These are phyloP conservation scores for Ophiostoma sp. DNA, from an alignment of 2,329 filamentous ascomycete genomes.

Conservation along the genomic window DNA sequence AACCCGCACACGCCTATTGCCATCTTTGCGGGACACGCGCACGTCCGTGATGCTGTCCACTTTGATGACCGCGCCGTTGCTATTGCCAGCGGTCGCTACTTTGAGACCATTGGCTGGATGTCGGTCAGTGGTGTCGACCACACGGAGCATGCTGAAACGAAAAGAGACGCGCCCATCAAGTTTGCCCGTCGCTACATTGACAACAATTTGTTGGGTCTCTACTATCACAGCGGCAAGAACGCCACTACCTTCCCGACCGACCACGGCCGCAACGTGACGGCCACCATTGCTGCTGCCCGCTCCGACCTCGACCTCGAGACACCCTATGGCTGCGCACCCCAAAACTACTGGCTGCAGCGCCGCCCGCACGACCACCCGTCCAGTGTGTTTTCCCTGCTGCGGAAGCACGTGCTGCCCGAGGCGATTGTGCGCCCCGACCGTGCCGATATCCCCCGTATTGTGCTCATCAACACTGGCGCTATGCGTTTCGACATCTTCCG, in stretches of 20 bases:
- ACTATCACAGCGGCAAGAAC: constrained; percentile 76
- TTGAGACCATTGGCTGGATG: constrained; percentile 94
- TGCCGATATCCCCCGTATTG: constrained; percentile 58
- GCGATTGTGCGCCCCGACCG: constrained; percentile 58
- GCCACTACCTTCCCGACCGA: constrained; percentile 72
- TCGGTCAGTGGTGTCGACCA: constrained; percentile 67
- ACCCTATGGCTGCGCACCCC: constrained; percentile 79
- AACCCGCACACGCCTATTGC: constrained; percentile 84
- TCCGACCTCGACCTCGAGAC: constrained; percentile 70
- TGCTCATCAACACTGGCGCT: constrained; percentile 84
- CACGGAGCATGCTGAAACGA: constrained; percentile 27
- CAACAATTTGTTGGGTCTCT: constrained; percentile 83
- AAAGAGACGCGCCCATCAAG: constrained; percentile 34
- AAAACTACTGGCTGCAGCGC: constrained; percentile 78
- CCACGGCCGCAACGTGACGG: constrained; percentile 69
- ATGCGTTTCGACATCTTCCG: constrained; percentile 96
- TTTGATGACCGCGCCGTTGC: constrained; percentile 79
- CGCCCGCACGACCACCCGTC: constrained; percentile 69
- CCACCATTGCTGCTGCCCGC: constrained; percentile 68
- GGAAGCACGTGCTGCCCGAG: constrained; percentile 70
- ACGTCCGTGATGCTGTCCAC: constrained; percentile 79
- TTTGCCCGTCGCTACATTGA: constrained; percentile 88
- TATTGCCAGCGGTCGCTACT: constrained; percentile 84
- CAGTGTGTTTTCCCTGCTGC: constrained; percentile 82
- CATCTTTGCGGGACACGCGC: constrained; percentile 87